phyloP scores from a whole-genome alignment of 352 stramenopile genomes.

The Globisporangium carolinianum region DNA sequence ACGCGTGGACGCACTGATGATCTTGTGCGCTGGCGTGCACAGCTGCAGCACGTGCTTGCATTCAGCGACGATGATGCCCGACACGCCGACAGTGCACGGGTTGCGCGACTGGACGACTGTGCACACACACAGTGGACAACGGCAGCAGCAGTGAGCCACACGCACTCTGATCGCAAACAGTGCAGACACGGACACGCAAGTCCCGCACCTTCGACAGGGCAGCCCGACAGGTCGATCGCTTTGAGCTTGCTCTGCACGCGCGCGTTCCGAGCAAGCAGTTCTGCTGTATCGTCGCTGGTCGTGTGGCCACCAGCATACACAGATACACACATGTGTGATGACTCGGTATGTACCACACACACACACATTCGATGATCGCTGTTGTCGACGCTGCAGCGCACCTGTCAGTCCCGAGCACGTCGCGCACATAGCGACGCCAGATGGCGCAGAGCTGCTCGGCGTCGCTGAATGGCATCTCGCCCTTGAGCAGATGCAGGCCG shows the following conservation, averaged over 20 bases:
- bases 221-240: constrained; percentile 59
- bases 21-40: constrained; percentile 22
- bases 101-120: constrained; percentile 53
- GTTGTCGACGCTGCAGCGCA: neutral
- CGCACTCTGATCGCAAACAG: neutral
- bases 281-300: constrained; percentile 9
- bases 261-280: constrained; percentile 11
- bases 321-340: too few relatives aligned
- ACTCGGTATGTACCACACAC: constrained; percentile 2
- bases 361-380: constrained; percentile 1
- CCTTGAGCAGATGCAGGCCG: constrained; percentile 45
- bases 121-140: neutral
- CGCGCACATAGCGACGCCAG: constrained; percentile 51
- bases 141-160: neutral
- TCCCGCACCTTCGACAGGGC: constrained; percentile 47
- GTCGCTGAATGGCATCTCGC: constrained; percentile 39
- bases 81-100: constrained; percentile 41
- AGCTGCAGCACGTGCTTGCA: constrained; percentile 55
- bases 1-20: constrained; percentile 33
- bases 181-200: neutral
- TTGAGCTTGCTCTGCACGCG: constrained; percentile 52
- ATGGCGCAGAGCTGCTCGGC: constrained; percentile 59
- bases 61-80: constrained; percentile 60
- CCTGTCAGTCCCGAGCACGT: constrained; percentile 41
- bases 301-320: too few relatives aligned